phyloP scores from a whole-genome alignment of 1,284 basidiomycete genomes.

The Moniliophthora roreri region DNA sequence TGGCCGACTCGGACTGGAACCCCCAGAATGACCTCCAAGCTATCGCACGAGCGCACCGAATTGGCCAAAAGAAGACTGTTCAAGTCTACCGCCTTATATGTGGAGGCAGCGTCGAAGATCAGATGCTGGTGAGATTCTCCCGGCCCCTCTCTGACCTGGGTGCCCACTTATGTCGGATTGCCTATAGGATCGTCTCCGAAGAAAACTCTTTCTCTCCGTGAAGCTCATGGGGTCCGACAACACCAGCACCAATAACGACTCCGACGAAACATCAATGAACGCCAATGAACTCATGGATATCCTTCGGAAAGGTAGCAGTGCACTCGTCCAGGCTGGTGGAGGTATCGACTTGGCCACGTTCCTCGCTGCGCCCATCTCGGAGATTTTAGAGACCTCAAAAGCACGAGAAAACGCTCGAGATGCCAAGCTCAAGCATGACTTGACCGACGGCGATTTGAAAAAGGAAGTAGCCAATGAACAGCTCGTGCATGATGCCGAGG shows the following conservation, averaged over 20 bases:
- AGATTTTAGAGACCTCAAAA: conserved; percentile 45
- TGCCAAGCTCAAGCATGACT: conserved; percentile 42
- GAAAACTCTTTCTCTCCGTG: conserved; percentile 61
- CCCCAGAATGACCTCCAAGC: conserved; percentile 89
- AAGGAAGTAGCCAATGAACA: conserved; percentile 26
- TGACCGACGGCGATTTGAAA: conserved; percentile 25
- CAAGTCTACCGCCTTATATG: conserved; percentile 60
- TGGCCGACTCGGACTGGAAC: conserved; percentile 77
- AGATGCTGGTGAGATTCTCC: conserved; percentile 44
- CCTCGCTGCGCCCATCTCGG: conserved; percentile 37
- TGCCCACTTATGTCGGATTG: neutral
- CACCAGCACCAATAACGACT: conserved; percentile 14
- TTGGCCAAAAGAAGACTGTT: conserved; percentile 71
- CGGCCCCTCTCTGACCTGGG: neutral
- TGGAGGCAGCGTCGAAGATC: conserved; percentile 62
- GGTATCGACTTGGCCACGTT: conserved; percentile 42
- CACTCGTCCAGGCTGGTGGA: conserved; percentile 37
- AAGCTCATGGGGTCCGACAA: conserved; percentile 52
- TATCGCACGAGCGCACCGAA: conserved; percentile 81
- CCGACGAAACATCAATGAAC: conserved; percentile 29
- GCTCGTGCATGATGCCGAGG: conserved; percentile 46
- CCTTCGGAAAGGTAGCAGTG: conserved; percentile 55
- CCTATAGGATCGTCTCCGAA: conserved; percentile 50
- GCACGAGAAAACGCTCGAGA: conserved; percentile 38
- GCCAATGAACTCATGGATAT: conserved; percentile 53